These are phyloP conservation scores for Misopates orontium DNA, from an alignment of 257 asterid species.

Conservation along the genomic window DNA sequence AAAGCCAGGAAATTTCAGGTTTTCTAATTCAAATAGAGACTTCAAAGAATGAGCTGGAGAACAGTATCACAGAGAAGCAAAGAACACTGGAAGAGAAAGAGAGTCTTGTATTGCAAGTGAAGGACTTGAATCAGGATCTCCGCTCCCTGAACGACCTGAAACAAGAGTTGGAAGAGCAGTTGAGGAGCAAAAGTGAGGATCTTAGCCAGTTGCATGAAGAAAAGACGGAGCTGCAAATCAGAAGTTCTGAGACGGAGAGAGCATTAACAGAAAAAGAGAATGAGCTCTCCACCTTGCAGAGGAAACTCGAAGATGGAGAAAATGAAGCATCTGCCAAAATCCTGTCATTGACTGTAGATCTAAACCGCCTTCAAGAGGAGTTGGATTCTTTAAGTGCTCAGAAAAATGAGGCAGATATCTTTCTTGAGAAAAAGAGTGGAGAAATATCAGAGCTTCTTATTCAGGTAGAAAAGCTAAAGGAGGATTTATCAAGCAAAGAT, in stretches of 20 bases:
- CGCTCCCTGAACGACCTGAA: conserved; percentile 25
- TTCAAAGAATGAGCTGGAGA: conserved; percentile 19
- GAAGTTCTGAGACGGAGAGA: conserved; percentile 35
- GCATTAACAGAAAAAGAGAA: conserved; percentile 62
- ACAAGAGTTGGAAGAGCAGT: conserved; percentile 42
- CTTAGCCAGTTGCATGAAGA: conserved; percentile 23
- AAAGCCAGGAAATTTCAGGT: conserved; percentile 44
- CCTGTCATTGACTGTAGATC: conserved; percentile 16
- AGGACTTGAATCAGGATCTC: conserved; percentile 27
- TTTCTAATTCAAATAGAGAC: conserved; percentile 32
- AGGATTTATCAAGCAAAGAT: conserved; percentile 45
- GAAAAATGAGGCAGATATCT: conserved; percentile 33
- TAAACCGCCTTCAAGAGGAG: conserved; percentile 29
- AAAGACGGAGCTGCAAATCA: conserved; percentile 10
- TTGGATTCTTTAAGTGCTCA: conserved; percentile 31
- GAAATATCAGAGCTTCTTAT: conserved; percentile 46
- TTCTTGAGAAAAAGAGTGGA: conserved; percentile 41
- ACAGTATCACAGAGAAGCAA: conserved; percentile 1
- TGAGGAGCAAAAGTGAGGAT: conserved; percentile 33
- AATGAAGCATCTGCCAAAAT: conserved; percentile 40
- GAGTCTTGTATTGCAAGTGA: conserved; percentile 24
- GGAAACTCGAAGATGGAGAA: conserved; percentile 61
- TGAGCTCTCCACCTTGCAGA: conserved; percentile 54
- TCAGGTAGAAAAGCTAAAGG: conserved; percentile 52
- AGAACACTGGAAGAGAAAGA: conserved; percentile 33